Conservation (phyloP, 2,329 filamentous ascomycete species). For the Kalaharituber pfeilii region DNA sequence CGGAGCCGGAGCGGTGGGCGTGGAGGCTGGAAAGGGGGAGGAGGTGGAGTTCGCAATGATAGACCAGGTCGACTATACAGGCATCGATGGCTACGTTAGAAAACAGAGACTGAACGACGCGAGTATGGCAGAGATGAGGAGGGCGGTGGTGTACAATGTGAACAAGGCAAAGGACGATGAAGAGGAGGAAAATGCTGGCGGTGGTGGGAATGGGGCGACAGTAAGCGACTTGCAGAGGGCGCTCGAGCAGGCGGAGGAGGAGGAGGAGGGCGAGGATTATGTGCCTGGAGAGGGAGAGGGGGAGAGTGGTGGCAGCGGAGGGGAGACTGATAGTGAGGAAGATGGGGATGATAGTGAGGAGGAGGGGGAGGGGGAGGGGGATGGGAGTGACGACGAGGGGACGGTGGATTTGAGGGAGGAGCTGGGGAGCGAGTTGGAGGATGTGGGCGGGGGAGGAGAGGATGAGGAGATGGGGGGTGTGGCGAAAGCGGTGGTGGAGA, state of each 20-base stretch:
- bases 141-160: slow-evolving; percentile 43
- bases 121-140: slow-evolving; percentile 50
- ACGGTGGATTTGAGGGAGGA: slow-evolving; percentile 18
- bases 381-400: slow-evolving; percentile 17
- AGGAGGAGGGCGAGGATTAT: slow-evolving; percentile 45
- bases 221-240: slow-evolving; percentile 31
- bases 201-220: background rate
- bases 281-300: slow-evolving; percentile 45
- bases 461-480: slow-evolving; percentile 4
- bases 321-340: slow-evolving; percentile 20
- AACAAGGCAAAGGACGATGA: slow-evolving; percentile 30
- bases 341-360: slow-evolving; percentile 12
- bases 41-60: slow-evolving; percentile 53
- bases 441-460: slow-evolving; percentile 16
- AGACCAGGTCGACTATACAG: slow-evolving; percentile 49
- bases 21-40: slow-evolving; percentile 29
- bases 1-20: slow-evolving; percentile 14
- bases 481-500: background rate
- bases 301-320: slow-evolving; percentile 37
- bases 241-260: slow-evolving; percentile 43
- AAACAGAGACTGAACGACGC: slow-evolving; percentile 45
- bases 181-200: slow-evolving; percentile 25
- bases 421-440: slow-evolving; percentile 12
- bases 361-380: slow-evolving; percentile 6
- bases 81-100: slow-evolving; percentile 47